Evolutionary conservation across 1,139 yeast species (phyloP).

Genomic region (Diutina scorzettiae): DNA sequence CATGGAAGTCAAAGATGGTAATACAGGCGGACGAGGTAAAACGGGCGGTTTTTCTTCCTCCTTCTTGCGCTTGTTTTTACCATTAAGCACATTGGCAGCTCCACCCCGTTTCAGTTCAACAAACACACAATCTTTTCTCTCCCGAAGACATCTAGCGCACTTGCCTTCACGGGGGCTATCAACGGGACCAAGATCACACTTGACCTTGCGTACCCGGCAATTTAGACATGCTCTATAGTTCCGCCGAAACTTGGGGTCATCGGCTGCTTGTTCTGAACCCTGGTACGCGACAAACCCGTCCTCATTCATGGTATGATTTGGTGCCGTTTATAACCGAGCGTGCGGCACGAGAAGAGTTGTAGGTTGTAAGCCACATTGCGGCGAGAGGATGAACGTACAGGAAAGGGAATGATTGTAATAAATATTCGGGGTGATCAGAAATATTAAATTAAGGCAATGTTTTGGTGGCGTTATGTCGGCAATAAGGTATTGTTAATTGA

Average conservation of each 20-base stretch:
- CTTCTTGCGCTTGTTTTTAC: background rate
- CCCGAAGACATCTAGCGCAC: conserved; percentile 75
- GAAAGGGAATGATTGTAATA: no score
- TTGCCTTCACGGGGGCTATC: conserved; percentile 60
- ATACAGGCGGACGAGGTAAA: background rate
- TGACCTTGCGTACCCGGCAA: conserved; percentile 72
- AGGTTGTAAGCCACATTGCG: no score
- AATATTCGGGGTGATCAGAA: no score
- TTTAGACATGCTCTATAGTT: conserved; percentile 76
- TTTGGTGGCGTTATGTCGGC: no score
- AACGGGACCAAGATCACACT: conserved; percentile 73
- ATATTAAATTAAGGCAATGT: no score
- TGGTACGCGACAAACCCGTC: no score
- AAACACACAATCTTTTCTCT: conserved; percentile 14
- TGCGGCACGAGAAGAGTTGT: no score
- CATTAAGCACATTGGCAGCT: conserved; percentile 19
- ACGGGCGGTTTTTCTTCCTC: background rate
- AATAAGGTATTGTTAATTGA: no score
- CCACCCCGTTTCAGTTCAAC: conserved; percentile 4
- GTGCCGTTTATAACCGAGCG: no score
- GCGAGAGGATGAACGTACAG: no score
- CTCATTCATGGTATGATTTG: no score
- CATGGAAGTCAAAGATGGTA: background rate
- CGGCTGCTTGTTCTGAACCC: no score
- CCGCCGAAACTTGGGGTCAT: conserved; percentile 28